These are phyloP conservation scores for Crithidia fasciculata DNA, from an alignment of 208 protist genomes.

Conservation along the genomic window DNA sequence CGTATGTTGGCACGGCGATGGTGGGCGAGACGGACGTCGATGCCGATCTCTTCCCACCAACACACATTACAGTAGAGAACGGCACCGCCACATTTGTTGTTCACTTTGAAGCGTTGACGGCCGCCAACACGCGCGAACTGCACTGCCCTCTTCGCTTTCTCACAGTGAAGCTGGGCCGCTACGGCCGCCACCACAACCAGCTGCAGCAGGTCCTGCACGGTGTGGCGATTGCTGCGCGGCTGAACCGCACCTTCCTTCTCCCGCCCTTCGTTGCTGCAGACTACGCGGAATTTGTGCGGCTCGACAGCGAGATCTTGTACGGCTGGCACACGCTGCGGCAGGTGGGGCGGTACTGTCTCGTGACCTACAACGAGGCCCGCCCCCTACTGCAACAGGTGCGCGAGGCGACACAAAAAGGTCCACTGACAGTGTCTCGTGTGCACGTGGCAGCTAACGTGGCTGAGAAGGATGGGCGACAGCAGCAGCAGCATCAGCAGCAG, in stretches of 20 bases:
- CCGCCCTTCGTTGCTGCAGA: slow-evolving; percentile 17
- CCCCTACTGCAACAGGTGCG: background rate
- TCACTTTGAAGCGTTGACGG: background rate
- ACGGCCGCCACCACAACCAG: slow-evolving; percentile 34
- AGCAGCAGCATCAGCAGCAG: too few species aligned
- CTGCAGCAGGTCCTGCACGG: slow-evolving; percentile 24
- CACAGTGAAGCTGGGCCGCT: slow-evolving; percentile 21
- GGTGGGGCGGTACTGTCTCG: slow-evolving; percentile 16
- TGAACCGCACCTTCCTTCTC: slow-evolving; percentile 23
- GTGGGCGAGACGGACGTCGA: slow-evolving; percentile 15
- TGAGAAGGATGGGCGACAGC: too few species aligned
- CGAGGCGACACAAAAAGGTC: too few species aligned
- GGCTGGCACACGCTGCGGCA: slow-evolving; percentile 27
- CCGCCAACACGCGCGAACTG: background rate
- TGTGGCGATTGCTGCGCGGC: slow-evolving; percentile 12
- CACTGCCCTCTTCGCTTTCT: slow-evolving; percentile 19
- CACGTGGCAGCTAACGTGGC: background rate
- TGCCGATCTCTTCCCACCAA: slow-evolving; percentile 3
- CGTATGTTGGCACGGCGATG: slow-evolving; percentile 15
- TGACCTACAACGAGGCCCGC: slow-evolving; percentile 24
- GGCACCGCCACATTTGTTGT: background rate
- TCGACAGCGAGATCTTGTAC: slow-evolving; percentile 18
- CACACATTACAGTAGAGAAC: background rate
- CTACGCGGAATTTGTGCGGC: background rate
- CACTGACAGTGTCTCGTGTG: slow-evolving; percentile 2